Conservation (phyloP, 2,329 filamentous ascomycete species). For the Penicillium sp. region DNA sequence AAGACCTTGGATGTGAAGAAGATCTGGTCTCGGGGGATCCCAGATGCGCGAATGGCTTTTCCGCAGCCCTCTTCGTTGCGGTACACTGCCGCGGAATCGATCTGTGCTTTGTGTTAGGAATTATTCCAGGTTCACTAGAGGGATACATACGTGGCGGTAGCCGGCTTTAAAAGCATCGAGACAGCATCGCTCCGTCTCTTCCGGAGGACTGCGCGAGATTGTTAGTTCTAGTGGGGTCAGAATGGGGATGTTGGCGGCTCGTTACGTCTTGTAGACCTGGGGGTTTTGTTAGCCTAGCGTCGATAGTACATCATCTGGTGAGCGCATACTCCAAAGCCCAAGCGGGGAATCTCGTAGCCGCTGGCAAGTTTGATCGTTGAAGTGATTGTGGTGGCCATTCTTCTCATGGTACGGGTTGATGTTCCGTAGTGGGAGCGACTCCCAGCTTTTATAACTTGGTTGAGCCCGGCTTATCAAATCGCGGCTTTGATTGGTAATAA, state of each 20-base stretch:
- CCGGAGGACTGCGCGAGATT: conserved; percentile 9
- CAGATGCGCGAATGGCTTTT: conserved; percentile 55
- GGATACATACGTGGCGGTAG: conserved; percentile 17
- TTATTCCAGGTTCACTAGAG: neutral
- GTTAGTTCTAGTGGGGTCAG: neutral
- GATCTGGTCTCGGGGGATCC: conserved; percentile 60
- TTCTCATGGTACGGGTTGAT: neutral
- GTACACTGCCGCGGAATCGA: conserved; percentile 59
- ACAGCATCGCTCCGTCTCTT: conserved; percentile 18
- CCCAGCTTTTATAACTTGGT: neutral
- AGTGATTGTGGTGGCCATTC: conserved; percentile 13
- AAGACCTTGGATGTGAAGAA: conserved; percentile 57
- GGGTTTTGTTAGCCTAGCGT: neutral
- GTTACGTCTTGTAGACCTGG: conserved; percentile 21
- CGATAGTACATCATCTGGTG: neutral
- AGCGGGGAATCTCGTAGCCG: conserved; percentile 54
- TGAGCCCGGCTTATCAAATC: neutral
- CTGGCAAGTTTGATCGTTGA: conserved; percentile 51
- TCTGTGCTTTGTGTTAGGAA: conserved; percentile 6
- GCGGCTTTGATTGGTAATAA: neutral
- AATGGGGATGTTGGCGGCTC: neutral
- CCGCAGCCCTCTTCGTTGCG: conserved; percentile 67
- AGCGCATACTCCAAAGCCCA: conserved; percentile 53
- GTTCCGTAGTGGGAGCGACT: neutral
- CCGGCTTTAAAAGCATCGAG: conserved; percentile 16